Percentiles rank a stretch among this genome's conserved stretches.
phyloP scores from a whole-genome alignment of 805 yeast species.

The Kluyveromyces dobzhanskii region DNA sequence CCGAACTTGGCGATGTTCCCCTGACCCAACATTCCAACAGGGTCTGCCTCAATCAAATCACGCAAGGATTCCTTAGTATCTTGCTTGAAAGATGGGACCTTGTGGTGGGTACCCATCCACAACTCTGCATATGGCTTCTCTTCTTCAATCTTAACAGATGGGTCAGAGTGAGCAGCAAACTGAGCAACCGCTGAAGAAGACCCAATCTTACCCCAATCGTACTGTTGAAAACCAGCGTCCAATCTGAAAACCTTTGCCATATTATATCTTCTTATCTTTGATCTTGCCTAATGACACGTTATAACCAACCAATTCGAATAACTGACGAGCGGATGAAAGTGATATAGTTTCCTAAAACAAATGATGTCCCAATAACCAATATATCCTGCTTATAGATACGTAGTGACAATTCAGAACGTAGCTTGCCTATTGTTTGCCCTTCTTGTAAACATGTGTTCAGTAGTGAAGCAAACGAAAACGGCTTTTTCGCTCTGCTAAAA shows the following conservation, averaged over 20 bases:
- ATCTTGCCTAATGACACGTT: no score
- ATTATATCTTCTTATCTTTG: no score
- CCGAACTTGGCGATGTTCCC: constrained; percentile 58
- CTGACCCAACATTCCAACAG: constrained; percentile 51
- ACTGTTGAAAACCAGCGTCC: constrained; percentile 57
- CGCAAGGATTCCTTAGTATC: constrained; percentile 52
- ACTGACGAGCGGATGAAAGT: no score
- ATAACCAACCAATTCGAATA: no score
- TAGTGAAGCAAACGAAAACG: background rate
- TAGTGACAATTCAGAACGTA: no score
- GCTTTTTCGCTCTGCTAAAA: no score
- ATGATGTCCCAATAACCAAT: no score
- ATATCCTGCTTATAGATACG: no score
- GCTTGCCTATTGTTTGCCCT: no score
- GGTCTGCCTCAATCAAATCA: constrained; percentile 53
- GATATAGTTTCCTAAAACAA: no score
- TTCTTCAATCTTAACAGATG: constrained; percentile 55
- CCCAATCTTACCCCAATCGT: constrained; percentile 88
- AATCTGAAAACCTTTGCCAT: constrained; percentile 29
- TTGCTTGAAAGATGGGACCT: constrained; percentile 65
- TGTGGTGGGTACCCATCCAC: constrained; percentile 99
- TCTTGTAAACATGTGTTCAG: background rate
- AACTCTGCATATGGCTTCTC: constrained; percentile 88
- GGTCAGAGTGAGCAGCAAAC: constrained; percentile 67
- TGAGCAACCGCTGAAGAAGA: constrained; percentile 80